Conservation (phyloP, 1,284 basidiomycete species). For the Apiotrichum sp. region DNA sequence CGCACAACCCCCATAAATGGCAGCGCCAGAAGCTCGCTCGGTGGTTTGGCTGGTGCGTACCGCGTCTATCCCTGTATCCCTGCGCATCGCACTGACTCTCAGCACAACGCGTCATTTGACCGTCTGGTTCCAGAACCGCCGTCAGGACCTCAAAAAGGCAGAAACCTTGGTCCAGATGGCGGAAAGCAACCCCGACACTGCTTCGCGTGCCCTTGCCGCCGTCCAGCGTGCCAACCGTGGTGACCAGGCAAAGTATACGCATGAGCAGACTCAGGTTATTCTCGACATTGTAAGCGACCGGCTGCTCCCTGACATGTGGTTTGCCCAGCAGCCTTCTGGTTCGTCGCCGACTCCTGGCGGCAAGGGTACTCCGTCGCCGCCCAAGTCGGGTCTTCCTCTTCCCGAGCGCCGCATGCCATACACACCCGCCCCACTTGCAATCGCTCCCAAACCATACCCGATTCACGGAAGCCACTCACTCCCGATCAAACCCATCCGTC, state of each 20-base stretch:
- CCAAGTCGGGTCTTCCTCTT: not conserved
- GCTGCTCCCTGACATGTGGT: slow-evolving; percentile 18
- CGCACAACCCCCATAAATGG: slow-evolving; percentile 24
- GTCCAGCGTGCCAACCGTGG: slow-evolving; percentile 19
- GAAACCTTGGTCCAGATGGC: slow-evolving; percentile 17
- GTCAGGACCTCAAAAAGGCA: slow-evolving; percentile 21
- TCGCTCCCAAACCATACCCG: slow-evolving; percentile 14
- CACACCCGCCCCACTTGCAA: slow-evolving; percentile 12
- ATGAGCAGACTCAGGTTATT: slow-evolving; percentile 16
- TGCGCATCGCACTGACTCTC: not conserved
- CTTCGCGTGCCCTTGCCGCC: slow-evolving; percentile 16
- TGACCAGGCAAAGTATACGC: slow-evolving; percentile 15
- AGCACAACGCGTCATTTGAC: slow-evolving; percentile 21
- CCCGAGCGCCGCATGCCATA: slow-evolving; percentile 7
- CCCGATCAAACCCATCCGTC: slow-evolving; percentile 15
- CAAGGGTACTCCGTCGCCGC: slow-evolving; percentile 2
- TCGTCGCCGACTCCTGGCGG: slow-evolving; percentile 16
- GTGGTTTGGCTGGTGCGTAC: slow-evolving; percentile 24
- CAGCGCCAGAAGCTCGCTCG: slow-evolving; percentile 23
- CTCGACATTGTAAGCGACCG: slow-evolving; percentile 21
- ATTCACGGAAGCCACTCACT: slow-evolving; percentile 2
- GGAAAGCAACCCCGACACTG: slow-evolving; percentile 19
- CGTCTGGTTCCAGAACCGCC: slow-evolving; percentile 24
- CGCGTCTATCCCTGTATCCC: not conserved
- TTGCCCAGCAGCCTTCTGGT: slow-evolving; percentile 14